Conservation (phyloP, 352 stramenopile species). For the Phytopythium sindhum region DNA sequence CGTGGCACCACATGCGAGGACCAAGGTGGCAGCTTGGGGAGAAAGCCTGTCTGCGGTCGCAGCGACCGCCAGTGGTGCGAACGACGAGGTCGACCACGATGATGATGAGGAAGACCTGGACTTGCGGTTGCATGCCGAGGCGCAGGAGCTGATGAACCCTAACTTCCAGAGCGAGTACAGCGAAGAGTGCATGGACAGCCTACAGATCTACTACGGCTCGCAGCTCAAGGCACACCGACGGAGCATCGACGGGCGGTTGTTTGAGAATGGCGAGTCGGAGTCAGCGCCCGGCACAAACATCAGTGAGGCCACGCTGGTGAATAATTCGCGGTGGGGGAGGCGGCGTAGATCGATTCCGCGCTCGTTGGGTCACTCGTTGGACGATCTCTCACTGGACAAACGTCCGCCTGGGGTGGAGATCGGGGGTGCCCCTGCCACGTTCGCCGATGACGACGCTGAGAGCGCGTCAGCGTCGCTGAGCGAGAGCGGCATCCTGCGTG, state of each 20-base stretch:
- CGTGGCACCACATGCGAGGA: not conserved
- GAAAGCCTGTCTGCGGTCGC: not conserved
- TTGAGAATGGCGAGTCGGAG: not conserved
- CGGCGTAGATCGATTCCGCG: not conserved
- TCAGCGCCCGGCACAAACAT: not conserved
- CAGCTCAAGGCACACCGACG: constrained; percentile 19
- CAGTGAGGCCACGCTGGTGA: constrained; percentile 18
- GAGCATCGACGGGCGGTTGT: constrained; percentile 1
- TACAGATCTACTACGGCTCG: constrained; percentile 63
- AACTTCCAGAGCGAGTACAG: constrained; percentile 82
- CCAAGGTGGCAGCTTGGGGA: constrained; percentile 18
- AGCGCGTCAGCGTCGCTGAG: constrained; percentile 24
- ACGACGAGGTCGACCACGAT: constrained; percentile 19
- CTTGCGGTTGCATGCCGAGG: constrained; percentile 45
- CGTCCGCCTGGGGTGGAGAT: not conserved
- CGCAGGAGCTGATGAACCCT: constrained; percentile 69
- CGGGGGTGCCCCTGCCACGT: constrained; percentile 5
- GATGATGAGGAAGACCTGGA: constrained; percentile 32
- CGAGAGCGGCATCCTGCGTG: constrained; percentile 60
- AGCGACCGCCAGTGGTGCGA: constrained; percentile 8
- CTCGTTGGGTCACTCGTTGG: not conserved
- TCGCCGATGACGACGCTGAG: constrained; percentile 21
- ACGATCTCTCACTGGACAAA: constrained; percentile 17
- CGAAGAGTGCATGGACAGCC: constrained; percentile 75
- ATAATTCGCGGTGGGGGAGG: constrained; percentile 12